These are phyloP conservation scores for Cyclospora cayetanensis DNA, from an alignment of 169 alveolate genomes.

Conservation along the genomic window DNA sequence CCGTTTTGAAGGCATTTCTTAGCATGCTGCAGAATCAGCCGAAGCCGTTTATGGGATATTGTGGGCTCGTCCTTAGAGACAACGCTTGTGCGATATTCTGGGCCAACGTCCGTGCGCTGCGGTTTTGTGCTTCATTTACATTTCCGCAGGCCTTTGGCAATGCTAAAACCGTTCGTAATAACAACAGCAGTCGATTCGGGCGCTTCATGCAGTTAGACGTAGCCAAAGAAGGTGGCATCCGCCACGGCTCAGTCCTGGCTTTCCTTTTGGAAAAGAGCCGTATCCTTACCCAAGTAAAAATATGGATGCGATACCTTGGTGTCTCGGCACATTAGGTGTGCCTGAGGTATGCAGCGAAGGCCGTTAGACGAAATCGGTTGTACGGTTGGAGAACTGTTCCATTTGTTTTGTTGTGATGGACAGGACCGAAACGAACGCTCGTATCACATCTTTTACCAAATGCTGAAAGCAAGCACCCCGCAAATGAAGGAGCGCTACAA, in stretches of 20 bases:
- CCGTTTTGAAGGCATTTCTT: no score
- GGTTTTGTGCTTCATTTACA: neutral
- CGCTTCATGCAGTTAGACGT: constrained; percentile 93
- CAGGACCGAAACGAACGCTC: constrained; percentile 90
- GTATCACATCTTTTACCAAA: constrained; percentile 97
- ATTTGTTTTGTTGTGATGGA: neutral
- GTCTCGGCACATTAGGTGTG: neutral
- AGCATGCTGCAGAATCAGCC: no score
- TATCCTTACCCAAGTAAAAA: constrained; percentile 87
- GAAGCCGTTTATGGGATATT: no score
- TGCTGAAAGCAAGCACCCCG: constrained; percentile 90
- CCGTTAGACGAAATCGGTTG: neutral
- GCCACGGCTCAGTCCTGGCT: constrained; percentile 92
- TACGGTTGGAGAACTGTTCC: neutral
- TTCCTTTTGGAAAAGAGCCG: constrained; percentile 97
- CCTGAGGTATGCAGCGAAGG: neutral
- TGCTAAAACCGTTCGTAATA: constrained; percentile 98
- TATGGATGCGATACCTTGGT: constrained; percentile 47
- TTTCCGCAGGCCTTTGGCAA: constrained; percentile 96
- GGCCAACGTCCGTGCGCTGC: no score
- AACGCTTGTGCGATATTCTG: neutral
- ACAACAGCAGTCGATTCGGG: constrained; percentile 98
- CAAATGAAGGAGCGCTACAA: constrained; percentile 82
- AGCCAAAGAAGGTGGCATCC: constrained; percentile 90
- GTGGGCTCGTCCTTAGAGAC: no score